Conservation (phyloP, 2,329 filamentous ascomycete genomes). For the Tolypocladium cylindrosporum region DNA sequence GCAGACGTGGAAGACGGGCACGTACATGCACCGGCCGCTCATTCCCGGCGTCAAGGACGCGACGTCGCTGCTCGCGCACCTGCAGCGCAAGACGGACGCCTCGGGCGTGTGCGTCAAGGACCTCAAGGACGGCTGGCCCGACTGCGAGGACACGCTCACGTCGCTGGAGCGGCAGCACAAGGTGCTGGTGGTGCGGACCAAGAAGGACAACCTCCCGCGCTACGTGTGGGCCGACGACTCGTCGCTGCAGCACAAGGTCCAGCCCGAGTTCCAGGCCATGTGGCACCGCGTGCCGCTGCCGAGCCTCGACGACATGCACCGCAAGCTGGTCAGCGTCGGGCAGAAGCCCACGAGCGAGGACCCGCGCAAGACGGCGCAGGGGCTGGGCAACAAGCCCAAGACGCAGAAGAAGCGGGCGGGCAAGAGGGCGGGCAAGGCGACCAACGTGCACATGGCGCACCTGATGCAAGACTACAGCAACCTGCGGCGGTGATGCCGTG, state of each 20-base stretch:
- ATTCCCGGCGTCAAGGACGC: conserved; percentile 70
- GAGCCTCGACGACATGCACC: conserved; percentile 62
- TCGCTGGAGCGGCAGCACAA: conserved; percentile 68
- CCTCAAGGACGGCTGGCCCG: conserved; percentile 90
- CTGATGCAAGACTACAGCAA: conserved; percentile 65
- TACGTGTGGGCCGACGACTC: conserved; percentile 87
- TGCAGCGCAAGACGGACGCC: conserved; percentile 74
- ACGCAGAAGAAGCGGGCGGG: conserved; percentile 60
- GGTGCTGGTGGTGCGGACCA: conserved; percentile 77
- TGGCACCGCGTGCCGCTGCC: conserved; percentile 79
- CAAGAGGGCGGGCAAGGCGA: conserved; percentile 67
- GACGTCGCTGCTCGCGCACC: conserved; percentile 66
- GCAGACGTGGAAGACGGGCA: conserved; percentile 57
- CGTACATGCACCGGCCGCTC: conserved; percentile 74
- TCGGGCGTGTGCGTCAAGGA: conserved; percentile 78
- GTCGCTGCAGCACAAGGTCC: conserved; percentile 63
- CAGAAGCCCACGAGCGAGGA: conserved; percentile 80
- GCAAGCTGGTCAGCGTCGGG: conserved; percentile 65
- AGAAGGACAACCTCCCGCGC: conserved; percentile 80
- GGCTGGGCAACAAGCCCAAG: conserved; percentile 48
- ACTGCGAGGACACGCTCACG: conserved; percentile 69
- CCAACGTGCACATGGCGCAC: conserved; percentile 78
- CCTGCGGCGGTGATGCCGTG: conserved; percentile 26
- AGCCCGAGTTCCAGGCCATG: conserved; percentile 71
- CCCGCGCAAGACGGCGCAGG: conserved; percentile 38